These are phyloP conservation scores for Vanilla planifolia DNA, from an alignment of 106 monocot species.

Conservation along the genomic window DNA sequence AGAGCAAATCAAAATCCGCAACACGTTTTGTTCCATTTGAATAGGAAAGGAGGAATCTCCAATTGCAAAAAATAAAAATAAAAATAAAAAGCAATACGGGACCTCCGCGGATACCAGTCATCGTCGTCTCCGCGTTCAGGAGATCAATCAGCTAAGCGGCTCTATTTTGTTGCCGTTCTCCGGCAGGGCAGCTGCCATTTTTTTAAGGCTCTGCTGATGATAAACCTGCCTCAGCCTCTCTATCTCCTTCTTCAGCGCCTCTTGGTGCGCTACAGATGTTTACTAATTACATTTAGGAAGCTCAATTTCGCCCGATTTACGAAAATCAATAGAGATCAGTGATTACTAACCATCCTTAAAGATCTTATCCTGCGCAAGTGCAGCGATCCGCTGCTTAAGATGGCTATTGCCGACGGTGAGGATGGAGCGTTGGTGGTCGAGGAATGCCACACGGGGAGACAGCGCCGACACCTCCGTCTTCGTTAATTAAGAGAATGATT, in stretches of 20 bases:
- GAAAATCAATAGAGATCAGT: not conserved
- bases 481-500: too few relatives aligned
- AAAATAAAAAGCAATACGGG: too few relatives aligned
- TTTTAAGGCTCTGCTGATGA: slow-evolving; percentile 50
- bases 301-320: too few relatives aligned
- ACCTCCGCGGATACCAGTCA: too few relatives aligned
- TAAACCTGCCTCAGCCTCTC: slow-evolving; percentile 64
- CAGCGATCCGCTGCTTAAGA: slow-evolving; percentile 79
- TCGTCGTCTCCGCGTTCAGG: too few relatives aligned
- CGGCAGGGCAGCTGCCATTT: slow-evolving; percentile 4
- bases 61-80: too few relatives aligned
- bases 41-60: too few relatives aligned
- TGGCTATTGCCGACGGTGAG: slow-evolving; percentile 77
- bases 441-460: slow-evolving; percentile 79
- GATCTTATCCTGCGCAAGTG: slow-evolving; percentile 76
- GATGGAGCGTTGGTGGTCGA: slow-evolving; percentile 83
- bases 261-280: slow-evolving; percentile 63
- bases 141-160: too few relatives aligned
- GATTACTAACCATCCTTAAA: slow-evolving; percentile 69
- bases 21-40: too few relatives aligned
- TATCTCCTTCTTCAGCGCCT: slow-evolving; percentile 65
- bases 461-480: slow-evolving; percentile 84
- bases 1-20: too few relatives aligned
- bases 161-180: not conserved
- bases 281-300: too few relatives aligned